Base-by-base conservation (phyloP, 495 filamentous ascomycete species). In the Lichenothelia convexa region DNA sequence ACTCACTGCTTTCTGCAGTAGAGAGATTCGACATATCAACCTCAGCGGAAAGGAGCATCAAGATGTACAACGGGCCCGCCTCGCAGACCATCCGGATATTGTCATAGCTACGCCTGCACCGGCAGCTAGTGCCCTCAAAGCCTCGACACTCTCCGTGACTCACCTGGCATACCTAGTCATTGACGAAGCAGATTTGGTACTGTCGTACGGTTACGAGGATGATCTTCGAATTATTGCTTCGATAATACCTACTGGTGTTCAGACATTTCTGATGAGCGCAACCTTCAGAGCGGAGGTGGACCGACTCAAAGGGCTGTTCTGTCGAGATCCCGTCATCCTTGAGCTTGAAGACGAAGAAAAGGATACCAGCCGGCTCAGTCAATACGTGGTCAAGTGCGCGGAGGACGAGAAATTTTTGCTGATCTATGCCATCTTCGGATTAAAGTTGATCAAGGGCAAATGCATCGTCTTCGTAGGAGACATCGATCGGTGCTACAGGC, bases 381-480 rank as follows among this genome's bases (percentile, higher is more conserved):
- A 99, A 56, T 94, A 80, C 51, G 71, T 84, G 22, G 81, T 93
- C 35, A 80, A 68, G 66, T 92, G 85, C 48, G 80, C 71, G 18
- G 91, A 95, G 58, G 89, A 95, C 38, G 89, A 95, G 47, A 99
- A 99, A 47, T 99, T 94, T 57, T 63, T 99, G 21, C 63, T 99
- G 17, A 69, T 75, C 16, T 95, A 93, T 49, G 77, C 93, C 35
- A 85, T 95, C 48, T 87, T 94, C 62, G 92, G 91, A 56, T 66
- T 95, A 6, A 80, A 91, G 58, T 60, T 95, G 13, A 75, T 99
- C 53, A 92, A 92, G 55, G 89, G 91, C 29, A 93, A 94, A 54
- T 78, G 74, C 35, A 79, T 99, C 42, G 75, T 95, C 36, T 99
- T 95, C 47, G 91, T 95, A 2, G 77, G 70, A 18, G 87, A 95